Evolutionary conservation across 1,284 basidiomycete species (phyloP).

Genomic region (Coriolopsis trogii): DNA sequence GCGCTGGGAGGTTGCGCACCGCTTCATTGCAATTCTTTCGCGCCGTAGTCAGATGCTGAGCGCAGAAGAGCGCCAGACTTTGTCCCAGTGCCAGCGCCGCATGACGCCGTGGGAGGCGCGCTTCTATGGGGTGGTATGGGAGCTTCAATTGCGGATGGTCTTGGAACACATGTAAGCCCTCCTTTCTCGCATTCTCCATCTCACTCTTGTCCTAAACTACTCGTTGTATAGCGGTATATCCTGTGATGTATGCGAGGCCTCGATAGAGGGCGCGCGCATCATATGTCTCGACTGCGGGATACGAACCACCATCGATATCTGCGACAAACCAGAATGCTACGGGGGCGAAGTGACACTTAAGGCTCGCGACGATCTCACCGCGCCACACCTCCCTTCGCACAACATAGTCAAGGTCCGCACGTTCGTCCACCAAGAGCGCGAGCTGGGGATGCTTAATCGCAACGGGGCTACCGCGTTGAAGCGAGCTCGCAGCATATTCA

Average conservation of each 20-base stretch:
- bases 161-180: neutral
- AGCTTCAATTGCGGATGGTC: too few relatives aligned
- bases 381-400: slow-evolving; percentile 4
- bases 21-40: neutral
- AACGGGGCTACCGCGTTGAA: neutral
- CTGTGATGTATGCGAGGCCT: slow-evolving; percentile 2
- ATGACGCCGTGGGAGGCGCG: neutral
- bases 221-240: neutral
- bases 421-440: neutral
- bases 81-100: neutral
- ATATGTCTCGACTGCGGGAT: slow-evolving; percentile 4
- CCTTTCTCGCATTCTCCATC: neutral
- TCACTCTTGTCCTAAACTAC: neutral
- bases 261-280: slow-evolving; percentile 1
- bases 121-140: too few relatives aligned
- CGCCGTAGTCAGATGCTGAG: neutral
- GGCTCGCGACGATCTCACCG: neutral
- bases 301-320: slow-evolving; percentile 3
- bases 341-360: neutral
- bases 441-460: neutral
- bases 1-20: neutral
- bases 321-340: slow-evolving; percentile 3
- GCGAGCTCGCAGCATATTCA: neutral
- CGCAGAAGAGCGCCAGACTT: neutral
- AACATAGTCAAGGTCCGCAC: slow-evolving; percentile 6